Conservation (phyloP, 2,329 filamentous ascomycete species). For the Colletotrichum horii region DNA sequence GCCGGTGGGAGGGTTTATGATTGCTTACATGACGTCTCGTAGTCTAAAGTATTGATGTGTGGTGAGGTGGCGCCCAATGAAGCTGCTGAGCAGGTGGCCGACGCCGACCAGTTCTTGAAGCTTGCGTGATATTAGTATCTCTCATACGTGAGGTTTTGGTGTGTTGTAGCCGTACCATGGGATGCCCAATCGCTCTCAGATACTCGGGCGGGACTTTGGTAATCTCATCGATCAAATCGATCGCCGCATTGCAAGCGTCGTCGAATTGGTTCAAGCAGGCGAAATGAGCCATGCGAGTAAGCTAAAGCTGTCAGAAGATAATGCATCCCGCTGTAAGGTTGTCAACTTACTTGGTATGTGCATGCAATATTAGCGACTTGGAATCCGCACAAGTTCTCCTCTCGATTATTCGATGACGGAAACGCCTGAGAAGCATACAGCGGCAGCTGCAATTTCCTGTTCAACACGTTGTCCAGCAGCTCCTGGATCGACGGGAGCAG, state of each 20-base stretch:
- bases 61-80: slow-evolving; percentile 19
- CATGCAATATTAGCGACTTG: slow-evolving; percentile 41
- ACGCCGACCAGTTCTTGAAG: slow-evolving; percentile 23
- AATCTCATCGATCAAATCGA: slow-evolving; percentile 20
- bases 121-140: neutral
- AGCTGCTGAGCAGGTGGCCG: slow-evolving; percentile 21
- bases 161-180: neutral
- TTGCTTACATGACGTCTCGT: slow-evolving; percentile 16
- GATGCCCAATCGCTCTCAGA: slow-evolving; percentile 20
- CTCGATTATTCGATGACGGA: slow-evolving; percentile 12
- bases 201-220: slow-evolving; percentile 17
- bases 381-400: slow-evolving; percentile 36
- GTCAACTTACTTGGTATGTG: slow-evolving; percentile 30
- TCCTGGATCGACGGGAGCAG: slow-evolving; percentile 17
- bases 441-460: slow-evolving; percentile 4
- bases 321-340: no score
- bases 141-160: no score
- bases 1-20: neutral
- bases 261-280: slow-evolving; percentile 21
- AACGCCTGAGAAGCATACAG: slow-evolving; percentile 3
- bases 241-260: slow-evolving; percentile 17
- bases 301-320: neutral
- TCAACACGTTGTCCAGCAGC: slow-evolving; percentile 7
- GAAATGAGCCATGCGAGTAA: slow-evolving; percentile 20
- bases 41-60: slow-evolving; percentile 18